Base-by-base conservation (phyloP, 306 rosid species). In the Glycine tomentella region DNA sequence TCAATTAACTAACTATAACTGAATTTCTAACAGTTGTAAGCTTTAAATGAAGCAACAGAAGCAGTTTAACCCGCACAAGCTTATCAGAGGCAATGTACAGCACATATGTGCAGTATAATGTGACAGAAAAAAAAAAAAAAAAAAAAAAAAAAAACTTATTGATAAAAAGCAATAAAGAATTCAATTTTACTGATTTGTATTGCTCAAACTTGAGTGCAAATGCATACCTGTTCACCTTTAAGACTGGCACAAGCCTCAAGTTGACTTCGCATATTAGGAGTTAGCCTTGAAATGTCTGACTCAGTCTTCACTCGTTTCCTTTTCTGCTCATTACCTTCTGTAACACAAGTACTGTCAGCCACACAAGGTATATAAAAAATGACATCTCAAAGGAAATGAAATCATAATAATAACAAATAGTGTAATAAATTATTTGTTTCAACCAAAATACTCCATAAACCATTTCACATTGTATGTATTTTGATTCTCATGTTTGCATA, bases 301-400 rank as follows among this genome's bases (percentile, higher is more conserved):
- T 96, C 99, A 13, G 81, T 74, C 90, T 93, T 96, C 84, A 92
- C 87, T 69, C 93, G 91, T 82, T 90, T 96, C 87, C 86, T 85
- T 89, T 90, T 96, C 89, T 89, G 97, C 73, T 94, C 97, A 75
- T 70, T 92, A 72, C 94, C 98, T 92, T 96, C 99, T 96, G 93
- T 74, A 82, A 85, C 81, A 64, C 46, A 83, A 45, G 77, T 63
- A 83, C 49, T 31, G 83, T 88, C 64, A 86, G 89, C 81, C 31
- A 48, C 75, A 78, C 44, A 80, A 46, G 57, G 42, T 50, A 61
- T 16, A 62, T 63, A 25, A 70, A 67, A 77, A 75, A 12, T 31
- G 10, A 6, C 44, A 80, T 86, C 78, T 82, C 49, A 69, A 12
- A 65, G 67, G 53, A 63, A 83, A 68, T 68, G 38, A 46, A 67